Evolutionary conservation across 2,329 filamentous ascomycete species (phyloP).

Genomic region (Zarea fungicola): DNA sequence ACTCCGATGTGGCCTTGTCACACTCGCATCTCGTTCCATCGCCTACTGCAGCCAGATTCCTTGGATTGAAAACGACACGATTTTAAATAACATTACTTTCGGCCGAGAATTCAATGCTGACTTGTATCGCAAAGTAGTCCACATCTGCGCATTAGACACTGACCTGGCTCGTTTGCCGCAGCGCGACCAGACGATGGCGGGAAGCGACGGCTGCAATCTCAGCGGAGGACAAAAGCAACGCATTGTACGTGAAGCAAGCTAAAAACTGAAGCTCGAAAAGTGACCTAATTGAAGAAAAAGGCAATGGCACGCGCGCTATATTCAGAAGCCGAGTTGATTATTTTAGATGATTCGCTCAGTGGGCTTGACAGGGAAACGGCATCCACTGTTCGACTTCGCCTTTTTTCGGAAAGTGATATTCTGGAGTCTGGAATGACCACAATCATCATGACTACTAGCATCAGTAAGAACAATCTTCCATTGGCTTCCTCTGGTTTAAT

Average conservation of each 20-base stretch:
- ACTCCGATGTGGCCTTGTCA: constrained; percentile 18
- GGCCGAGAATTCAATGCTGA: constrained; percentile 24
- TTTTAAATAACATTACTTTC: constrained; percentile 31
- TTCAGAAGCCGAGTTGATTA: neutral
- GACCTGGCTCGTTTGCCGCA: constrained; percentile 23
- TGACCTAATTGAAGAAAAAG: neutral
- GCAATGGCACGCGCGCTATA: constrained; percentile 8
- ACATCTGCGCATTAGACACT: constrained; percentile 28
- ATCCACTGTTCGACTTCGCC: neutral
- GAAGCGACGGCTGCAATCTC: constrained; percentile 28
- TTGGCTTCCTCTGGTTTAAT: neutral
- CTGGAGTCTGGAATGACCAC: constrained; percentile 12
- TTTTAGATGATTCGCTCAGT: constrained; percentile 16
- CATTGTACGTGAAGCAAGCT: constrained; percentile 20
- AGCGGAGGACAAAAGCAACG: constrained; percentile 32
- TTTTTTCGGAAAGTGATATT: constrained; percentile 9
- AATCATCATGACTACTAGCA: constrained; percentile 10
- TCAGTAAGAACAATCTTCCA: constrained; percentile 1
- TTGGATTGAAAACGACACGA: constrained; percentile 29
- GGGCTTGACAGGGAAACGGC: constrained; percentile 13
- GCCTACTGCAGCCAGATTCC: constrained; percentile 28
- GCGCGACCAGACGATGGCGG: constrained; percentile 23
- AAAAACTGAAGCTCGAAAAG: neutral
- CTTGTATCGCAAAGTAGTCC: constrained; percentile 28
- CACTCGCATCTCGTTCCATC: constrained; percentile 19